These are phyloP conservation scores for Fusarium sp. DNA, from an alignment of 2,329 filamentous ascomycete species.

Conservation along the genomic window DNA sequence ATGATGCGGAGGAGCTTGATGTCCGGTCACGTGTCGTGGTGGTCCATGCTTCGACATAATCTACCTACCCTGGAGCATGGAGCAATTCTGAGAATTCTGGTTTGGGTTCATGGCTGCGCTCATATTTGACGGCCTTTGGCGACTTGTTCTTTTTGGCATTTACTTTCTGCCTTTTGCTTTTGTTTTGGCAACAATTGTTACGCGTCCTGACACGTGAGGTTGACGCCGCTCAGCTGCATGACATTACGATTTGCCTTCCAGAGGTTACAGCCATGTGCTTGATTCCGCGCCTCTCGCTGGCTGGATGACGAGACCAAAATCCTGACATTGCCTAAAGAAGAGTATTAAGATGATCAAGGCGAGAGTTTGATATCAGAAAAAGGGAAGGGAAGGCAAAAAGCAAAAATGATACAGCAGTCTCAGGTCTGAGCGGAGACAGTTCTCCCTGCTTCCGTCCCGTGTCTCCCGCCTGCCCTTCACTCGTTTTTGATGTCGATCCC, in stretches of 20 bases:
- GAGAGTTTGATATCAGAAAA: neutral
- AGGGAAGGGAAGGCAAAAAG: neutral
- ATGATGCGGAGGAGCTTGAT: neutral
- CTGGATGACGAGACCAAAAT: constrained; percentile 12
- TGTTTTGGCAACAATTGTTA: neutral
- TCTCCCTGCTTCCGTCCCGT: constrained; percentile 20
- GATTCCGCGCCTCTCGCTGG: constrained; percentile 13
- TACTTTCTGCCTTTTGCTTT: neutral
- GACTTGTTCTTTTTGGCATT: neutral
- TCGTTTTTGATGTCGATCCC: neutral
- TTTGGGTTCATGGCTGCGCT: neutral
- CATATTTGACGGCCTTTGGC: neutral
- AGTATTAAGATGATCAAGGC: neutral
- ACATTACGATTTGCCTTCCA: neutral
- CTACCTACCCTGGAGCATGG: neutral
- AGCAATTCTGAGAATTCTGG: neutral
- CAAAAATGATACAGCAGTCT: neutral
- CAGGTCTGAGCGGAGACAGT: neutral
- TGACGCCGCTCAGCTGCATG: neutral
- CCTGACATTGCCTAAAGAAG: neutral
- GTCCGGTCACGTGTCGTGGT: neutral
- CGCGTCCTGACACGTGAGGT: neutral
- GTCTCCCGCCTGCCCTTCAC: neutral
- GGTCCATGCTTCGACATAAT: fast-evolving
- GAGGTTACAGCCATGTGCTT: neutral